Base-by-base conservation (phyloP, 1,284 basidiomycete species). In the Tremellales sp. region DNA sequence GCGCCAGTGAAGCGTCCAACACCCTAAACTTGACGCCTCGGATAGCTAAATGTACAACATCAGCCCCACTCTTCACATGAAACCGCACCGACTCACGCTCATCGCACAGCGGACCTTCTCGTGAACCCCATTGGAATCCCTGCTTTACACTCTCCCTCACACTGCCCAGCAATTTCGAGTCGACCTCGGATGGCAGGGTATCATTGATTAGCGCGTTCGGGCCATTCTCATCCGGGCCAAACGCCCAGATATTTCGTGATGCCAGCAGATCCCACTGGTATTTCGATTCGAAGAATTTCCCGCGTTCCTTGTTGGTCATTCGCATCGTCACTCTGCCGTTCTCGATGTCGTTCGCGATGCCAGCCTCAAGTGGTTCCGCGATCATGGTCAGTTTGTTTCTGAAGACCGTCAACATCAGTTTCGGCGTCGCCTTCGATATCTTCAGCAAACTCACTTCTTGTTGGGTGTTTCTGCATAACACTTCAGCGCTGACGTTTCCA, bases 381-480 rank as follows among this genome's bases (percentile, higher is more conserved):
- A 97, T 97, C 91, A 97, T 94, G 3, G 93, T 97, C 45, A 97
- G 80, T 65, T 87, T 88, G 77, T 97, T 97, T 76, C 90, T 93
- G 54, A 5, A 4, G 36, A 24, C 38, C 10, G 4, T 41, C 18
- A 24, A 7, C 47, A 36, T 37, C 37, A 33, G 16, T 13, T 31
- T 39, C 43, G 40, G n/a, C 6, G n/a, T 26, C 14, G 28, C 14
- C 1, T 5, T 42, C 19, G n/a, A 24, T 5, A 40, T 16, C 2
- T 12, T 32, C 5, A 12, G 28, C n/a, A 4, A 77, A 66, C 73
- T 56, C 50, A 95, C 92, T 93, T 95, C 77, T 97, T 97, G 76
- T 98, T 98, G 3, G 95, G 94, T 34, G 95, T 98, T 65, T 94
- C 88, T 21, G 95, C 95, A 71, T 97, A 98, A 68, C 94, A 97